Evolutionary conservation across 495 filamentous ascomycete species (phyloP), one percentile per base, ranked within the genome.

Genomic region (Neohortaea acidophila): DNA sequence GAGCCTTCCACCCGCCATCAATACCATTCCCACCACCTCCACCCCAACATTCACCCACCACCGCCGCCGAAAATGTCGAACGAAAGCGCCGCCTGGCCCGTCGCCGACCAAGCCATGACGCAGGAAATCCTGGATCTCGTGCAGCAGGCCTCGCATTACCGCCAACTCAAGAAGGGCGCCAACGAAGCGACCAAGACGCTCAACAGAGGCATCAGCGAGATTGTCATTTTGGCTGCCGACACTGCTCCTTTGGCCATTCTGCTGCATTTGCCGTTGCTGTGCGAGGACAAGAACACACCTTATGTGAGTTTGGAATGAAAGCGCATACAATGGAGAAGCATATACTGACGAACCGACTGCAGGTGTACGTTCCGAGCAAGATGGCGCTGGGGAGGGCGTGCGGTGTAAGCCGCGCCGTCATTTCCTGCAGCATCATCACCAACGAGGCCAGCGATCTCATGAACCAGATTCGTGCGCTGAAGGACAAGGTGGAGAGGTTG

Each of bases 401-500:
- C 56, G 86, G 86, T 66, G 86, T 94, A 36, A 76, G 68, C 48
- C 66, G 89, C 25, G 71, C 84, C 29, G 85, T 97, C 26, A 94
- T 97, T 50, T 76, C 81, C 27, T 77, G 73, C 26, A 77, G 71
- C 45, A 87, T 94, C 53, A 93, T 84, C 25, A 84, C 80, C 50
- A 96, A 94, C 68, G 89, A 94, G 63, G 83, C 81, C 11, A 79
- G 71, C 40, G 89, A 94, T 55, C 67, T 96, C 21, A 77, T 76
- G 61, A 66, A 67, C 47, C 82, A 89, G 70, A 94, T 96, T 58
- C 66, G 78, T 41, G 61, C 68, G 31, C 61, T 96, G 52, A 93
- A 87, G 70, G 79, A 86, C 58, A 89, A 94, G 77, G 84, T 97
- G 28, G 89, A 97, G 69, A 72, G 89, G 52, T 69, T 94, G 39